These are phyloP conservation scores for Sutorius australiensis DNA, from an alignment of 768 basidiomycete species.

Conservation along the genomic window DNA sequence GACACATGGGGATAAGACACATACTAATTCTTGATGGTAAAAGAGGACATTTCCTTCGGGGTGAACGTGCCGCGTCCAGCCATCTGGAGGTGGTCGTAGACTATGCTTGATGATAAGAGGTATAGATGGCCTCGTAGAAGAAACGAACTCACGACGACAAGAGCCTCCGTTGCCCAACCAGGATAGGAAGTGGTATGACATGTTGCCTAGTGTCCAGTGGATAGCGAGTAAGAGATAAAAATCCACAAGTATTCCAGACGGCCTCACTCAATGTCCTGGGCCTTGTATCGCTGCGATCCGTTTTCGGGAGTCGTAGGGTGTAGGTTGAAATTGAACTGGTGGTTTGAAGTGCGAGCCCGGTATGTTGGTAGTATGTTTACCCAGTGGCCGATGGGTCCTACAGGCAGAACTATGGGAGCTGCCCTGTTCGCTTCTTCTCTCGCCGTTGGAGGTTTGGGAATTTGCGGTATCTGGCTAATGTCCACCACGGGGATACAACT, in stretches of 20 bases:
- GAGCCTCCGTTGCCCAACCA: constrained; percentile 5
- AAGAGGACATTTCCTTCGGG: constrained; percentile 12
- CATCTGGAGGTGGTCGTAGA: not conserved
- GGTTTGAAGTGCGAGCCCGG: not conserved
- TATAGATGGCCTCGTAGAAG: not conserved
- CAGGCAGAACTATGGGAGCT: constrained; percentile 3
- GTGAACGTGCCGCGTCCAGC: constrained; percentile 1
- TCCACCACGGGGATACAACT: not conserved
- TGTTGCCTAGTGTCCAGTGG: not conserved
- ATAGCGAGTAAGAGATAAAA: not conserved
- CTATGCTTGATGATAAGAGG: not conserved
- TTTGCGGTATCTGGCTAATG: not conserved
- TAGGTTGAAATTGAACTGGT: not conserved
- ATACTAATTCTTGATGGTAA: not conserved
- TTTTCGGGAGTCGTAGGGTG: constrained; percentile 3
- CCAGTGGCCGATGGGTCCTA: not conserved
- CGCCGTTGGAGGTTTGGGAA: not conserved
- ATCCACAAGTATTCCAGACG: not conserved
- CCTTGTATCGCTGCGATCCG: constrained; percentile 10
- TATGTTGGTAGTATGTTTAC: not conserved
- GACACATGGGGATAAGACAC: not conserved
- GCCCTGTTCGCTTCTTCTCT: not conserved
- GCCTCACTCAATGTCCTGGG: not conserved
- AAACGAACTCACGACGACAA: constrained; percentile 4
- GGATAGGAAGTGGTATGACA: not conserved